Base-by-base conservation (phyloP, 495 filamentous ascomycete genomes). In the Penicillium diatomitis region DNA sequence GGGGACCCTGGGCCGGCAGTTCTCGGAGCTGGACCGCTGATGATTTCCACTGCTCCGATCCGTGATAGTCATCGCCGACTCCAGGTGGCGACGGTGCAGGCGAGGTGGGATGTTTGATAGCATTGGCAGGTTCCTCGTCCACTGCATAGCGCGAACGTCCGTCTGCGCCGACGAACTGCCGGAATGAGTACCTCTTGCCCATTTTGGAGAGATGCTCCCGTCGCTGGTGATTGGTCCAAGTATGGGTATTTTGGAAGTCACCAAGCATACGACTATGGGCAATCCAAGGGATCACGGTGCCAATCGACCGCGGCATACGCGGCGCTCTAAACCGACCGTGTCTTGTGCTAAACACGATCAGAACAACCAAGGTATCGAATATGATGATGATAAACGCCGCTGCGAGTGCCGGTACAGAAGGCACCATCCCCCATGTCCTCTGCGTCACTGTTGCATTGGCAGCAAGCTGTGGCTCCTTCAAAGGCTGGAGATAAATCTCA, bases 261-360 rank as follows among this genome's bases (percentile, higher is more conserved):
- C 49, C 38, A 2, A 69, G 56, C 68, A 71, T 69, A 34, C 56
- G 65, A 47, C 65, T 71, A 38, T 68, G 64, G 8, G 65, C 64
- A 30, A 71, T 53, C 68, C 68, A 71, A 1, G 68, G 68, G 6
- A 71, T 61, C 11, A 71, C 48, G 4, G 66, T 57, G 6, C 68
- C 68, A 38, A 71, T 65, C 0, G 68, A 69, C 5, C 66, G 65
- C 4, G 68, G 68, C 49, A 71, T 67, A 7, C 68, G 57, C 6
- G 68, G 68, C 6, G 61, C 66, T 20, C 62, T 50, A 51, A 71
- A 71, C 9, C 66, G 62, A 4, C 68, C 68, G 1, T 62, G 63
- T 0, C 68, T 66, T 4, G 65, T 68, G 6, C 66, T 60, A 44
- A 71, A 71, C 2, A 71, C 68, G 2, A 69, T 46, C 10, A 71